A percentile compares a stretch with the other conserved stretches of the same genome.
Conservation (phyloP, 2,329 filamentous ascomycete genomes). For the Arachnomyces sp. region DNA sequence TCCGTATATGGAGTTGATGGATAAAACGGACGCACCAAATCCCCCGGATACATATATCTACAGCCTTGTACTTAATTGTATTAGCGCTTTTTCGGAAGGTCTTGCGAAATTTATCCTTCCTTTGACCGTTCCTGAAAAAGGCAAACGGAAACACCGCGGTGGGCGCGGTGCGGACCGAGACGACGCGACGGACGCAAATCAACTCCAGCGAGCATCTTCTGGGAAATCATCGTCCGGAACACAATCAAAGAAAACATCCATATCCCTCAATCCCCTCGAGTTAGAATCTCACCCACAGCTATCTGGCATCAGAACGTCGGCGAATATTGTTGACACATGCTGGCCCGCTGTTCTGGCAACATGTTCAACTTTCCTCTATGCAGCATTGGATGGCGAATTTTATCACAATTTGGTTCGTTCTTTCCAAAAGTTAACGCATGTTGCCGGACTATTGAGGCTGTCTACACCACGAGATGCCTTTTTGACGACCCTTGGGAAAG, state of each 20-base stretch:
- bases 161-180: slow-evolving; percentile 27
- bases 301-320: slow-evolving; percentile 64
- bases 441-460: slow-evolving; percentile 78
- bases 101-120: slow-evolving; percentile 89
- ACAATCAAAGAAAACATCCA: slow-evolving; percentile 20
- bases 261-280: slow-evolving; percentile 71
- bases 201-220: slow-evolving; percentile 24
- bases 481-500: slow-evolving; percentile 85
- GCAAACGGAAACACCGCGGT: slow-evolving; percentile 38
- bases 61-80: slow-evolving; percentile 76
- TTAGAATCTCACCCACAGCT: slow-evolving; percentile 65
- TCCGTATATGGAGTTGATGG: slow-evolving; percentile 85
- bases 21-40: slow-evolving; percentile 75
- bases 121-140: slow-evolving; percentile 70
- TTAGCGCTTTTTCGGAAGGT: slow-evolving; percentile 83
- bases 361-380: slow-evolving; percentile 90
- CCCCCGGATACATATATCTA: slow-evolving; percentile 93
- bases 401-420: slow-evolving; percentile 87
- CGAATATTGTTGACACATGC: slow-evolving; percentile 76
- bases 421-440: slow-evolving; percentile 91
- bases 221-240: slow-evolving; percentile 17
- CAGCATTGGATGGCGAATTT: slow-evolving; percentile 83
- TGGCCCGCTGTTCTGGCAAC: slow-evolving; percentile 94
- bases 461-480: slow-evolving; percentile 87
- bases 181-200: slow-evolving; percentile 24